phyloP scores from a whole-genome alignment of 2,329 filamentous ascomycete species.

The Hortaea werneckii region DNA sequence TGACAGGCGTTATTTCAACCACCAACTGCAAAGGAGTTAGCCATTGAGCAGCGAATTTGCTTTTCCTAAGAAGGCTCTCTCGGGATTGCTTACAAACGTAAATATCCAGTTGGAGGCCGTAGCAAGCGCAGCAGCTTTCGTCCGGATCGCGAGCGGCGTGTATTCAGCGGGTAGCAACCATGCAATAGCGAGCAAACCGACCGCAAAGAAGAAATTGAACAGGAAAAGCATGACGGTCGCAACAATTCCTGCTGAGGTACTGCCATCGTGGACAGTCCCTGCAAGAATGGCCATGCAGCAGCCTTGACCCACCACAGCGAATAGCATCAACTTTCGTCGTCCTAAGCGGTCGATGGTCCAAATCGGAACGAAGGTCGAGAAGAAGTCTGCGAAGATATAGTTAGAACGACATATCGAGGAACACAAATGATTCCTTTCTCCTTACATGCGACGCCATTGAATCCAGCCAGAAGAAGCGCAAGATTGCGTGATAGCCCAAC shows the following conservation, averaged over 20 bases:
- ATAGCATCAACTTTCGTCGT: slow-evolving; percentile 31
- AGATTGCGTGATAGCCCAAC: slow-evolving; percentile 38
- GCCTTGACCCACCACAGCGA: slow-evolving; percentile 20
- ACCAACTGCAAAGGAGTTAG: slow-evolving; percentile 12
- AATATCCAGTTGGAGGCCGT: slow-evolving; percentile 46
- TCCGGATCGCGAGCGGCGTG: slow-evolving; percentile 83
- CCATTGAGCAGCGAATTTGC: background rate
- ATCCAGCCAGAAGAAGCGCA: slow-evolving; percentile 32
- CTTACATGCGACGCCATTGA: slow-evolving; percentile 36
- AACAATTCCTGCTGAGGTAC: slow-evolving; percentile 32
- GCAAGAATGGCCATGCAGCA: slow-evolving; percentile 35
- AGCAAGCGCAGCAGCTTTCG: slow-evolving; percentile 87
- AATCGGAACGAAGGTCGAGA: slow-evolving; percentile 29
- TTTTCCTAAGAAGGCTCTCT: slow-evolving; percentile 13
- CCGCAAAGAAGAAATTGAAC: slow-evolving; percentile 25
- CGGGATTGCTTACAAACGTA: slow-evolving; percentile 18
- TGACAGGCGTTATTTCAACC: slow-evolving; percentile 29
- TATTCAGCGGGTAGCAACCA: slow-evolving; percentile 97
- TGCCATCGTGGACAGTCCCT: background rate
- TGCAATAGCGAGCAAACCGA: slow-evolving; percentile 54
- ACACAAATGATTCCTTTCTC: too few species aligned
- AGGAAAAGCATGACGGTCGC: slow-evolving; percentile 32
- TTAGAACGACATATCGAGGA: too few species aligned
- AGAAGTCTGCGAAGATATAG: slow-evolving; percentile 22
- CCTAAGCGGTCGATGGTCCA: slow-evolving; percentile 48